Evolutionary conservation across 352 stramenopile species (phyloP).

Genomic region (Globisporangium solare): DNA sequence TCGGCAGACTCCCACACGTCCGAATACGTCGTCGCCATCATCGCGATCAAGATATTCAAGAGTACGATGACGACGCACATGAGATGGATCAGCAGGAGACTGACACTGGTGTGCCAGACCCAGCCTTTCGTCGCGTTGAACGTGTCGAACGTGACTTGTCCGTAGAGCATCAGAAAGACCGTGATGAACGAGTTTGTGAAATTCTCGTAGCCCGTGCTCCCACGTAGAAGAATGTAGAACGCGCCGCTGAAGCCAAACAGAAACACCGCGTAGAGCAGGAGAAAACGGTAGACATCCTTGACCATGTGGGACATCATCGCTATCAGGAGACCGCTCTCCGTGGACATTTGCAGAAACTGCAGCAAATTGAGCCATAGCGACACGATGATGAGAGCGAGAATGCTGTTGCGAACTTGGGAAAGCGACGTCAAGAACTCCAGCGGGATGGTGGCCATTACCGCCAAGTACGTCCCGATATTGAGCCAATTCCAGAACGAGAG

Average conservation of each 20-base stretch:
- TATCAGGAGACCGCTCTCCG: slow-evolving; percentile 52
- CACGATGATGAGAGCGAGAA: slow-evolving; percentile 53
- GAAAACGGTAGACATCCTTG: slow-evolving; percentile 62
- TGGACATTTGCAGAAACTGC: slow-evolving; percentile 66
- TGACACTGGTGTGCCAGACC: slow-evolving; percentile 35
- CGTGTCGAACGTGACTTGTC: slow-evolving; percentile 48
- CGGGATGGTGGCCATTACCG: slow-evolving; percentile 42
- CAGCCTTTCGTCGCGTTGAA: slow-evolving; percentile 30
- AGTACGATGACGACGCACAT: no score
- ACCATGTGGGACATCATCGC: slow-evolving; percentile 78
- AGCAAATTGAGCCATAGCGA: slow-evolving; percentile 66
- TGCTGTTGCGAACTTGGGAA: slow-evolving; percentile 30
- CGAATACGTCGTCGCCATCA: no score
- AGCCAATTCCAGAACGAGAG: slow-evolving; percentile 58
- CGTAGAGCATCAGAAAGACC: slow-evolving; percentile 73
- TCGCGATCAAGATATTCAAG: no score
- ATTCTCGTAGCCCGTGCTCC: slow-evolving; percentile 46
- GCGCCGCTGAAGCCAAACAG: slow-evolving; percentile 64
- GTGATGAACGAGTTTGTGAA: slow-evolving; percentile 64
- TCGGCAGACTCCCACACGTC: no score
- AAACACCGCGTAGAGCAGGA: slow-evolving; percentile 70
- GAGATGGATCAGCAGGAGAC: no score
- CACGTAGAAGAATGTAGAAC: slow-evolving; percentile 67
- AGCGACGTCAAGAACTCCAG: slow-evolving; percentile 37
- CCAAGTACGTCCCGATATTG: slow-evolving; percentile 42